phyloP scores from a whole-genome alignment of 495 filamentous ascomycete genomes.

The Trichoderma asperelloides region DNA sequence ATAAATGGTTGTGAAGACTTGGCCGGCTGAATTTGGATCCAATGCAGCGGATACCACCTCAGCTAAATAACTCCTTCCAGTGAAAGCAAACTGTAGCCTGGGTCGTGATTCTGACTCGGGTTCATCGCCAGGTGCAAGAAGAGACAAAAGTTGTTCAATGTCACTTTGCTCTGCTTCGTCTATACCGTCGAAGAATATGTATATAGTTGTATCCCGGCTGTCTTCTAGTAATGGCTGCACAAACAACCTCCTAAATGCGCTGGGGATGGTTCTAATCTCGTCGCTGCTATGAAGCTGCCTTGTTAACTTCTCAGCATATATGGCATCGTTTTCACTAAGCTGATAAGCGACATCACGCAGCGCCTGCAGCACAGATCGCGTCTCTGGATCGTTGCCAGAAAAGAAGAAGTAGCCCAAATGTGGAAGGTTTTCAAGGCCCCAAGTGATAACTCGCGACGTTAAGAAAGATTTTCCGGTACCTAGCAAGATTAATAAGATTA shows the following conservation, averaged over 20 bases:
- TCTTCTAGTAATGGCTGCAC: slow-evolving; percentile 20
- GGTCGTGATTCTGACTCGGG: background rate
- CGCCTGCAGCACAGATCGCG: slow-evolving; percentile 21
- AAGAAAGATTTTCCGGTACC: slow-evolving; percentile 30
- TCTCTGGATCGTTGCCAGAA: slow-evolving; percentile 25
- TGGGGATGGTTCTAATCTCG: slow-evolving; percentile 21
- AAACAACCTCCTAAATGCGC: slow-evolving; percentile 25
- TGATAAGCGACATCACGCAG: slow-evolving; percentile 26
- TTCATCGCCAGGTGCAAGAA: background rate
- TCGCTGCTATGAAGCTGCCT: slow-evolving; percentile 14
- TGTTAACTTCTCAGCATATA: slow-evolving; percentile 20
- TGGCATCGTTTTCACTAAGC: slow-evolving; percentile 23
- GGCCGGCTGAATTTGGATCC: slow-evolving; percentile 18
- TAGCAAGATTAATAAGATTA: background rate
- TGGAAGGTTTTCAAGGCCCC: slow-evolving; percentile 11
- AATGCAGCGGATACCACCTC: background rate
- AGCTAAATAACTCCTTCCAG: slow-evolving; percentile 3
- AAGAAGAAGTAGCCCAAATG: slow-evolving; percentile 28
- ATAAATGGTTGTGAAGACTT: slow-evolving; percentile 21
- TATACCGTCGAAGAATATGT: slow-evolving; percentile 27
- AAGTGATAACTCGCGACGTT: slow-evolving; percentile 21
- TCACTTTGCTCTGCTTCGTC: slow-evolving; percentile 26
- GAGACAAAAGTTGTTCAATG: slow-evolving; percentile 13
- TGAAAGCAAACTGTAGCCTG: background rate
- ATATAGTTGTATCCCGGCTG: slow-evolving; percentile 16